These are phyloP conservation scores for Arachis stenosperma DNA, from an alignment of 306 rosid genomes.

Conservation along the genomic window DNA sequence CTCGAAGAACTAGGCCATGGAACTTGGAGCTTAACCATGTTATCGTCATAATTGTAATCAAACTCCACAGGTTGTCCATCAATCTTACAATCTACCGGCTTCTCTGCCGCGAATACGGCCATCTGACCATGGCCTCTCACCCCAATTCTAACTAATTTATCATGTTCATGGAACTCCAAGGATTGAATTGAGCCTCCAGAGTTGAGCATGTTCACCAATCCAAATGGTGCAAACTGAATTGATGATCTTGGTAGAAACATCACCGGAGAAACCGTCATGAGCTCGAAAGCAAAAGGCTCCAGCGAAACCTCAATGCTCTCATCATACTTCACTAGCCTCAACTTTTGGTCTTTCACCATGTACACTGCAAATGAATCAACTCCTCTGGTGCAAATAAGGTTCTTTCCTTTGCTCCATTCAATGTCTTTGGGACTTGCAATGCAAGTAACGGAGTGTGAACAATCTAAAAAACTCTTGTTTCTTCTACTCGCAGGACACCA, in stretches of 20 bases:
- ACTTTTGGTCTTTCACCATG: constrained; percentile 49
- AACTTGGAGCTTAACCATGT: constrained; percentile 53
- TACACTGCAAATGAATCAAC: constrained; percentile 58
- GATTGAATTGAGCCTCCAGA: constrained; percentile 65
- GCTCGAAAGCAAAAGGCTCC: constrained; percentile 62
- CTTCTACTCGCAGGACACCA: constrained; percentile 63
- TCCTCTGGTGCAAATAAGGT: constrained; percentile 48
- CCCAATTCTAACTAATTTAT: constrained; percentile 46
- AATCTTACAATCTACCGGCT: constrained; percentile 55
- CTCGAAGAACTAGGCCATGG: constrained; percentile 53
- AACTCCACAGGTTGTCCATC: constrained; percentile 54
- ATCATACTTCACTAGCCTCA: constrained; percentile 53
- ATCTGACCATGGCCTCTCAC: constrained; percentile 63
- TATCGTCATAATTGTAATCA: constrained; percentile 46
- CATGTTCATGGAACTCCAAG: constrained; percentile 47
- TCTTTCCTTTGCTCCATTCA: constrained; percentile 60
- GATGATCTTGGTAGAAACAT: constrained; percentile 28
- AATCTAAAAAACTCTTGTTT: constrained; percentile 56
- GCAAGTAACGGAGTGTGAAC: constrained; percentile 50
- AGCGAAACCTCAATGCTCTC: constrained; percentile 58
- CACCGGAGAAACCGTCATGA: constrained; percentile 59
- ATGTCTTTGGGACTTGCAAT: constrained; percentile 60
- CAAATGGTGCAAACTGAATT: constrained; percentile 66
- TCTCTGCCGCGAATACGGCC: constrained; percentile 59
- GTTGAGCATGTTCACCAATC: constrained; percentile 74